Percentiles rank a stretch among this genome's conserved stretches.
These are phyloP conservation scores for Cornus kousa DNA, from an alignment of 148 eudicot species.

Conservation along the genomic window DNA sequence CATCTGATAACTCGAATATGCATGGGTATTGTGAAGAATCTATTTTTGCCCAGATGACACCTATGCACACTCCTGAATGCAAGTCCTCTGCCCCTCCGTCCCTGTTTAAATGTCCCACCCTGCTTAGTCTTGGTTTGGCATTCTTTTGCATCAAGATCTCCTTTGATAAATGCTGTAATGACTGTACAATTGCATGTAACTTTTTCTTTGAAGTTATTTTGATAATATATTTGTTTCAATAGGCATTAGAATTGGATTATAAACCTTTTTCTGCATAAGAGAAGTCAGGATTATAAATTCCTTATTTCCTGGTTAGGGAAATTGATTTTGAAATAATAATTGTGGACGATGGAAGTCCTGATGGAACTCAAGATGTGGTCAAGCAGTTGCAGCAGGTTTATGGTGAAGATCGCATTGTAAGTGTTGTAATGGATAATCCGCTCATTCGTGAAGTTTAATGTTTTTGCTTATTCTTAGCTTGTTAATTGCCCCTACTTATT, in stretches of 20 bases:
- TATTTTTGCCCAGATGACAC: too few relatives aligned
- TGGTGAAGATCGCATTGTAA: slow-evolving; percentile 66
- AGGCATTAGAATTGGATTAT: neutral
- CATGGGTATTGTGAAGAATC: too few relatives aligned
- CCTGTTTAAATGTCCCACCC: too few relatives aligned
- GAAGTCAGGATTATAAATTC: neutral
- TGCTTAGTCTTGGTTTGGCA: too few relatives aligned
- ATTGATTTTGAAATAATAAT: slow-evolving; percentile 84
- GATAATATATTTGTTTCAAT: neutral
- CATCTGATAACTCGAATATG: neutral
- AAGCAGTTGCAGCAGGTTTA: slow-evolving; percentile 85
- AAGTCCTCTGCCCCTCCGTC: too few relatives aligned
- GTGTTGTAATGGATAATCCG: slow-evolving; percentile 13
- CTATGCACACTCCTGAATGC: too few relatives aligned
- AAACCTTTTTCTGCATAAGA: neutral
- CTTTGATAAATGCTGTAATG: too few relatives aligned
- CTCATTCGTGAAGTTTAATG: too few relatives aligned
- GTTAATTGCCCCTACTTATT: neutral
- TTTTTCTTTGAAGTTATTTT: too few relatives aligned
- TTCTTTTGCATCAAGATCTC: too few relatives aligned
- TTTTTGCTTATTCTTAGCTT: too few relatives aligned
- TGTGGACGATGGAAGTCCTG: slow-evolving; percentile 99
- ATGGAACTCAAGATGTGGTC: slow-evolving; percentile 94
- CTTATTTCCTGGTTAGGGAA: slow-evolving; percentile 44
- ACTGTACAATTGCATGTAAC: too few relatives aligned